These are phyloP conservation scores for Erysiphe neolycopersici DNA, from an alignment of 2,329 filamentous ascomycete species.

Conservation along the genomic window DNA sequence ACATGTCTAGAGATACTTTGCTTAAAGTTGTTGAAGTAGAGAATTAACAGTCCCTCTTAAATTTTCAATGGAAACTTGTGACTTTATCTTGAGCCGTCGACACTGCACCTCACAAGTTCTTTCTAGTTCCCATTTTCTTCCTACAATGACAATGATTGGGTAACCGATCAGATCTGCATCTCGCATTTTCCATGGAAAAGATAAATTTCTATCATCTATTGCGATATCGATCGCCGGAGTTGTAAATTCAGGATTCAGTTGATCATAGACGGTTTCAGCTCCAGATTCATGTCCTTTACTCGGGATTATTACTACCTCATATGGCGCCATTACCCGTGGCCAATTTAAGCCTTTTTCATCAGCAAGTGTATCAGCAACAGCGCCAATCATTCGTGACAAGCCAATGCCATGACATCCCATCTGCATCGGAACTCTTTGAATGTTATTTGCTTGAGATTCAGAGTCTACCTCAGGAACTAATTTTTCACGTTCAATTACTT, in stretches of 20 bases:
- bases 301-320: constrained; percentile 42
- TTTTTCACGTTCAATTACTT: constrained; percentile 5
- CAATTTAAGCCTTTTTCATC: constrained; percentile 59
- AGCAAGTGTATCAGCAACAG: constrained; percentile 49
- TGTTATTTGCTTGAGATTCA: not conserved
- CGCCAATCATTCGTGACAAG: constrained; percentile 68
- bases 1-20: not conserved
- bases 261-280: constrained; percentile 35
- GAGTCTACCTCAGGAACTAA: constrained; percentile 1
- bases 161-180: constrained; percentile 83
- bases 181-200: constrained; percentile 60
- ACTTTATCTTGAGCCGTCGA: constrained; percentile 7
- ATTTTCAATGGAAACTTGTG: constrained; percentile 6
- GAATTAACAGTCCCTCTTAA: constrained; percentile 4
- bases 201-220: constrained; percentile 44
- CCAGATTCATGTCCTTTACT: constrained; percentile 20
- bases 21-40: constrained; percentile 6
- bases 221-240: constrained; percentile 28
- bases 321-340: constrained; percentile 70
- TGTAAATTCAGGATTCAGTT: constrained; percentile 15
- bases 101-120: constrained; percentile 13
- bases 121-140: constrained; percentile 31
- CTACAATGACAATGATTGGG: constrained; percentile 57
- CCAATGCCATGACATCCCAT: constrained; percentile 98
- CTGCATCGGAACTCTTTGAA: constrained; percentile 30